Evolutionary conservation across 768 basidiomycete genomes (phyloP), one percentile per base, ranked within the genome.

Genomic region (Hebeloma cylindrosporum): DNA sequence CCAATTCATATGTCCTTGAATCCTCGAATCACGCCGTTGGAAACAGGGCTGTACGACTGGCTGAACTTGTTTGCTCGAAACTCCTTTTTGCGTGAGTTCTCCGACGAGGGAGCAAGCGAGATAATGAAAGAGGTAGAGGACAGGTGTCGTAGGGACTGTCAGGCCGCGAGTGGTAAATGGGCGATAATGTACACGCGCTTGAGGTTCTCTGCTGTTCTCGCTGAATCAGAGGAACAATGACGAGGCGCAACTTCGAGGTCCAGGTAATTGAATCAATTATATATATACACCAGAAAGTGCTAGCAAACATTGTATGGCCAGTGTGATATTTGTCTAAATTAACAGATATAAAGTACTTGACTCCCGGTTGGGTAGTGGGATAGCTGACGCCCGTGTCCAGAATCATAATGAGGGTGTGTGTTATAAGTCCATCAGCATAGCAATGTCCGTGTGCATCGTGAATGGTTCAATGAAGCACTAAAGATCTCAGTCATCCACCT

Each of bases 161-260:
- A 69, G 55, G 82, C 87, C 59, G 59, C 53, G n/a, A 63, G 67
- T 20, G 82, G 82, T 11, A 73, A 74, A 8, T 88, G 86, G 86
- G 66, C 74, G 22, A 67, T 88, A 68, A 79, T 90, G 74, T 90
- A 88, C 56, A 78, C 78, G 49, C 69, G 90, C 36, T 61, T 91
- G 54, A 71, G 88, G 40, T 82, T 87, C 51, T 69, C 65, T 34
- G 83, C 85, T 32, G 61, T 75, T 27, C 51, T 75, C 46, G n/a
- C n/a, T n/a, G 65, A 61, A 43, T 51, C 34, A 21, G 43, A 50
- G 10, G n/a, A 31, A 30, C 39, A 20, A 40, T n/a, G 21, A 14
- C 7, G 43, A 37, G 27, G 13, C 25, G 10, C 11, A 5, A 17
- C 22, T n/a, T n/a, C n/a, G n/a, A n/a, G n/a, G n/a, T n/a, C n/a